Percentiles rank a stretch among this genome's conserved stretches.
phyloP scores from a whole-genome alignment of 2,329 filamentous ascomycete genomes.

The Beauveria sp. region DNA sequence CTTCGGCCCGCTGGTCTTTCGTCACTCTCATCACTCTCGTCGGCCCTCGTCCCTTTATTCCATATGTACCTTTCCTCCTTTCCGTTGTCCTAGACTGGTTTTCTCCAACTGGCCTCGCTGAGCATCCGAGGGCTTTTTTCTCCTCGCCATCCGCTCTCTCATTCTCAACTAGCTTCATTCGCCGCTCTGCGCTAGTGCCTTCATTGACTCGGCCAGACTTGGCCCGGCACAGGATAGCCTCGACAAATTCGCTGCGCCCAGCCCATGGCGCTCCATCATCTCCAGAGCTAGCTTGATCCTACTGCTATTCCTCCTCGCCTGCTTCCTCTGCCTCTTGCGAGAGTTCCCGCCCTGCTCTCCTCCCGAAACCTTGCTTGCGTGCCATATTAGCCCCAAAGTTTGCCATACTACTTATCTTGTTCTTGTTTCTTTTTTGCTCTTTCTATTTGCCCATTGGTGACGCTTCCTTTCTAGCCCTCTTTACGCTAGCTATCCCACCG shows the following conservation, averaged over 20 bases:
- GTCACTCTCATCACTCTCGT: slow-evolving; percentile 8
- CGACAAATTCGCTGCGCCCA: background rate
- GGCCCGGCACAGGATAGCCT: background rate
- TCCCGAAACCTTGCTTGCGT: background rate
- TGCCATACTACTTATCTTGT: background rate
- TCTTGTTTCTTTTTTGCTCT: background rate
- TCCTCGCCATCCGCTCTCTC: background rate
- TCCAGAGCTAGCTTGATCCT: background rate
- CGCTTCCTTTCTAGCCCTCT: background rate
- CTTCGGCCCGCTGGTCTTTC: slow-evolving; percentile 6
- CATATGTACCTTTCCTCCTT: background rate
- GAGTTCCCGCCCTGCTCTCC: background rate
- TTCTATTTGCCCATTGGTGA: background rate
- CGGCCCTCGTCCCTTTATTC: background rate
- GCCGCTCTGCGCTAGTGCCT: background rate
- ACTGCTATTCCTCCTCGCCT: background rate
- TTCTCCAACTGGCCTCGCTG: background rate
- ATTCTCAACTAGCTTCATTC: background rate
- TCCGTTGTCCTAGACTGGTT: background rate
- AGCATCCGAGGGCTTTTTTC: background rate
- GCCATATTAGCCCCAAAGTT: slow-evolving; percentile 1
- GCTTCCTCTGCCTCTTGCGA: background rate
- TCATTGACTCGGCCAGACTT: background rate
- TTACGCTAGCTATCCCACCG: background rate
- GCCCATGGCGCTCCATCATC: background rate